A percentile compares a stretch with the other conserved stretches of the same genome.
Evolutionary conservation across 2,329 filamentous ascomycete species (phyloP).

Genomic region (Dichotomopilus funicola): DNA sequence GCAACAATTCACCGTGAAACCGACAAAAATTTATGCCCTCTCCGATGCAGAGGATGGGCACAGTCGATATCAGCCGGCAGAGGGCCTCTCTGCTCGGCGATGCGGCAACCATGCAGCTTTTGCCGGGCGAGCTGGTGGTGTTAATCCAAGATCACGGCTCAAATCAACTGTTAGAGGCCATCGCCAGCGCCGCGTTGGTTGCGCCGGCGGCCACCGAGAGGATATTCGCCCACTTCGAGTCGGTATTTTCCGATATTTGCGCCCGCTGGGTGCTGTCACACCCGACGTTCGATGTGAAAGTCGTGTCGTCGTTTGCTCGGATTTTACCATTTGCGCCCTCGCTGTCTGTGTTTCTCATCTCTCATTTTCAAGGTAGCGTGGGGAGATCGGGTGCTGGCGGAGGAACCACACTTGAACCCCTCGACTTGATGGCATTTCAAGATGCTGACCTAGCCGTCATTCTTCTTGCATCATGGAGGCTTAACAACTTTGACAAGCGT

Average conservation of each 20-base stretch:
- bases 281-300: constrained; percentile 33
- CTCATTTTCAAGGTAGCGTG: constrained; percentile 17
- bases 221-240: constrained; percentile 68
- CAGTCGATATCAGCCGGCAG: constrained; percentile 49
- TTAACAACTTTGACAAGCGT: constrained; percentile 68
- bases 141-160: constrained; percentile 58
- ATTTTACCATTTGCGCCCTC: constrained; percentile 78
- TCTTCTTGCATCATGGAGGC: constrained; percentile 67
- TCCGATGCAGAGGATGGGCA: constrained; percentile 41
- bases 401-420: constrained; percentile 5
- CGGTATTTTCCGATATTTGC: constrained; percentile 73
- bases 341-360: constrained; percentile 60
- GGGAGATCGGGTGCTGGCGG: constrained; percentile 1
- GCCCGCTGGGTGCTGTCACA: constrained; percentile 64
- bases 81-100: constrained; percentile 51
- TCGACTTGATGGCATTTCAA: constrained; percentile 19
- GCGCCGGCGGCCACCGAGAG: constrained; percentile 62
- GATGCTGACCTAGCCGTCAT: constrained; percentile 30
- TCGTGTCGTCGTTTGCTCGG: constrained; percentile 69
- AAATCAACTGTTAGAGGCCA: constrained; percentile 61
- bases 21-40: constrained; percentile 8
- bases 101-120: constrained; percentile 45
- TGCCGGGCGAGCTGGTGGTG: constrained; percentile 65
- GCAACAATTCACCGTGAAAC: constrained; percentile 7
- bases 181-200: constrained; percentile 63